Base-by-base conservation (phyloP, 116 monocot genomes). In the Phalaenopsis hybrid region DNA sequence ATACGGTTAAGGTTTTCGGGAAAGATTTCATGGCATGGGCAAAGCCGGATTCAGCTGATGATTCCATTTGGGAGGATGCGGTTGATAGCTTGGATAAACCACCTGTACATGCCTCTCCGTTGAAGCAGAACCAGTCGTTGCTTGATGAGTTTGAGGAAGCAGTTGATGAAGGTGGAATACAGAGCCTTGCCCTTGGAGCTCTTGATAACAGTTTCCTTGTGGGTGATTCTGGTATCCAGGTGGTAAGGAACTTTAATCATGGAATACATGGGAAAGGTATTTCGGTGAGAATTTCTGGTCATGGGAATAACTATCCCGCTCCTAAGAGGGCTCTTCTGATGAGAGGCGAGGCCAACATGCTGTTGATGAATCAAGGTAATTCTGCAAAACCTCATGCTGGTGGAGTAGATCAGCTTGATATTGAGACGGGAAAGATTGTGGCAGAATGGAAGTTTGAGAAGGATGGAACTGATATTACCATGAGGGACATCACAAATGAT, bases 1-100 rank as follows among this genome's bases (percentile, higher is more conserved):
- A 87, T 82, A 79, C 76, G 79, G 65, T 83, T 2, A 92, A 88
- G 84, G 85, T 95, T 20, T 99, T 90, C 63, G 99, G 95, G 34
- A 95, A 93, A 37, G 99, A 99, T 75, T 99, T 99, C 86, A 82
- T 91, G 85, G 95, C 90, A 16, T 99, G 99, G 99, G 99, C 99
- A 0, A 78, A 85, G 31, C 93, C 95, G 1, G 87, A 85, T 52
- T 77, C 73, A 0, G 95, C 95, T 3, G 95, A 99, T 41, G 95
- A 99, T 49, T 82, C 84, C 41, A 91, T 99, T 8, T 99, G 99
- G 99, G 95, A 92, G 86, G 95, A 99, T 76, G 92, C 95, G 0
- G 92, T 91, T 68, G 93, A 89, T 4, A 83, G 80, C 75, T 89
- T 94, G 28, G 81, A 92, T 83, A 83, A 70, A 75, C 87, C 85